Percentiles rank a stretch among this genome's conserved stretches.
Conservation (phyloP, 805 yeast species). For the Suhomyces faveliae region DNA sequence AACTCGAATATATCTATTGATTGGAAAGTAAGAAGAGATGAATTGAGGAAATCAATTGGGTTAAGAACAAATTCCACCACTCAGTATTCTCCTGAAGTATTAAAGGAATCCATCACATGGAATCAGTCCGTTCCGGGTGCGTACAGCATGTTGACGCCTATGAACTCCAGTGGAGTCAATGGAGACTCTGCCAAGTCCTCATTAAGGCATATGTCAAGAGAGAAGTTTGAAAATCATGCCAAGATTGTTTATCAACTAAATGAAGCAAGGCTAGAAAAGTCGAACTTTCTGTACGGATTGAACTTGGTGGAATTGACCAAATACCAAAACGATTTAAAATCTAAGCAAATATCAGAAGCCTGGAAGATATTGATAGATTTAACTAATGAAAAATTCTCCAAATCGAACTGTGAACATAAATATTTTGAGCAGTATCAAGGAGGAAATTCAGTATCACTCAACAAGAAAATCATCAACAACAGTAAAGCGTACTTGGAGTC, state of each 20-base stretch:
- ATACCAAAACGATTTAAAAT: constrained; percentile 56
- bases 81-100: constrained; percentile 8
- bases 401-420: constrained; percentile 34
- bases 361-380: constrained; percentile 65
- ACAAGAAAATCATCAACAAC: constrained; percentile 49
- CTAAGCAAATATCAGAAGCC: constrained; percentile 70
- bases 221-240: constrained; percentile 74
- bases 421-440: constrained; percentile 24
- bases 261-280: constrained; percentile 56
- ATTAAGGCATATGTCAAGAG: constrained; percentile 39
- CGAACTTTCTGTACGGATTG: constrained; percentile 54
- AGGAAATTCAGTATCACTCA: constrained; percentile 23
- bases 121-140: constrained; percentile 33
- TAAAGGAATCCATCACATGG: constrained; percentile 32
- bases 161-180: constrained; percentile 15
- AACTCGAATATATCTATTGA: constrained; percentile 71
- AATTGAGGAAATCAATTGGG: constrained; percentile 72
- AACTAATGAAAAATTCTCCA: constrained; percentile 35
- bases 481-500: constrained; percentile 63
- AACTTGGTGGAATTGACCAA: constrained; percentile 62
- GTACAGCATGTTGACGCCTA: constrained; percentile 34
- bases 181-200: constrained; percentile 14
- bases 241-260: constrained; percentile 68
- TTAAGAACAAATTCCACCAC: constrained; percentile 7
- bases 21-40: constrained; percentile 79